phyloP scores from a whole-genome alignment of 2,329 filamentous ascomycete species.

The Monilinia aucupariae region DNA sequence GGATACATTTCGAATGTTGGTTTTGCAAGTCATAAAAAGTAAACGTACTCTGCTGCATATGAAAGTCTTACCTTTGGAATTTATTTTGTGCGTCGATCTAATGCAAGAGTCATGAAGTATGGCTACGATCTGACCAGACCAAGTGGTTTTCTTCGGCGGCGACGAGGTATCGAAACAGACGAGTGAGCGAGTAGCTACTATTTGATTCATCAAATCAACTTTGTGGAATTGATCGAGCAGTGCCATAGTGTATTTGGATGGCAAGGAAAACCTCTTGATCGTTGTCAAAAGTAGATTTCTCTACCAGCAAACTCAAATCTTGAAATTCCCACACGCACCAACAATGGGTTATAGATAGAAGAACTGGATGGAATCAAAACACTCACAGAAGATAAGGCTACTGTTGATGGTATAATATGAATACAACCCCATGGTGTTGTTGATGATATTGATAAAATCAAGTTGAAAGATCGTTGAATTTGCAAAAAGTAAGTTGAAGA shows the following conservation, averaged over 20 bases:
- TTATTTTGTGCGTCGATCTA: not conserved
- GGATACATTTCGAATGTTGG: not conserved
- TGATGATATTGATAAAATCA: not conserved
- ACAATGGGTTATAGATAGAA: not conserved
- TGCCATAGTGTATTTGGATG: not conserved
- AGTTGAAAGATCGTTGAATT: not conserved
- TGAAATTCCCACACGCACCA: not conserved
- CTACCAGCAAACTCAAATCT: not conserved
- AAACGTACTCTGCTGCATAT: not conserved
- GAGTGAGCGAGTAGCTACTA: not conserved
- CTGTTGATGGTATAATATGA: not conserved
- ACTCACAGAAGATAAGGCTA: not conserved
- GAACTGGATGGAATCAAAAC: not conserved
- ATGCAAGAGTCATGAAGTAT: not conserved
- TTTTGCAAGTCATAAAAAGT: not conserved
- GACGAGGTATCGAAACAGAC: not conserved
- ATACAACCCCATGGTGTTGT: not conserved
- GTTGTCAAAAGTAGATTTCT: not conserved
- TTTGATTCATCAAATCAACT: not conserved
- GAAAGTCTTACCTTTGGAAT: not conserved
- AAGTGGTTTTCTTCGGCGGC: not conserved
- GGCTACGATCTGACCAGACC: not conserved
- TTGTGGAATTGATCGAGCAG: not conserved
- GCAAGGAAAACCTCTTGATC: not conserved
- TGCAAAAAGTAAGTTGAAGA: not conserved